phyloP scores from a whole-genome alignment of 2,329 filamentous ascomycete genomes.

The Calonectria fujianensis region DNA sequence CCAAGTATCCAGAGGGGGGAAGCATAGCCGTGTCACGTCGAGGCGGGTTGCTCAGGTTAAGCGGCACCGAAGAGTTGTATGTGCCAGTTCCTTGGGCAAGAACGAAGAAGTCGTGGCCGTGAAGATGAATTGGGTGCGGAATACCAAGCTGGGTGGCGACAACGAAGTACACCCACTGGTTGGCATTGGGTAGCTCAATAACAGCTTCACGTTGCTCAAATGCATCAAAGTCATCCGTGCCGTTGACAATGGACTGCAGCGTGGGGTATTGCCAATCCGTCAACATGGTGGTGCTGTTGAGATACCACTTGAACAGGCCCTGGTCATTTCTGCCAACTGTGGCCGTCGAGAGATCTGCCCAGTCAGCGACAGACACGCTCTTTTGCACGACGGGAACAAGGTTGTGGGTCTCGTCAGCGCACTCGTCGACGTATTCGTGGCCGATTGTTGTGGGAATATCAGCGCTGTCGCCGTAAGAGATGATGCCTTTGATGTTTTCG shows the following conservation, averaged over 20 bases:
- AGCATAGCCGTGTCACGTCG: constrained; percentile 7
- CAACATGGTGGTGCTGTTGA: constrained; percentile 61
- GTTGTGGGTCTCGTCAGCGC: background rate
- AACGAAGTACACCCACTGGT: constrained; percentile 11
- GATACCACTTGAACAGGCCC: constrained; percentile 67
- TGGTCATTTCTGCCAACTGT: constrained; percentile 50
- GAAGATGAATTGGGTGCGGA: constrained; percentile 1
- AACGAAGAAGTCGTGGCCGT: constrained; percentile 16
- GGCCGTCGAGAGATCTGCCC: background rate
- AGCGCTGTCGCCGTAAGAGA: background rate
- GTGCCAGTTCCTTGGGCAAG: constrained; percentile 2
- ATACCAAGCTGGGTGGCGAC: background rate
- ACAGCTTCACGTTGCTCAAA: background rate
- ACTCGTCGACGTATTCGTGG: background rate
- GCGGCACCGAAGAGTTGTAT: background rate
- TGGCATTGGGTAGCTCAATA: background rate
- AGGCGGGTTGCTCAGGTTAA: constrained; percentile 6
- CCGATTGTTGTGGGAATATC: background rate
- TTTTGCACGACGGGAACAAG: constrained; percentile 1
- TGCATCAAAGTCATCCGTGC: constrained; percentile 18
- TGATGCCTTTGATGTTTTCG: constrained; percentile 7
- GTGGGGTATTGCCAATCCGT: constrained; percentile 58
- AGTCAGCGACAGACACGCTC: background rate
- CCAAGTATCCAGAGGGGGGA: constrained; percentile 3
- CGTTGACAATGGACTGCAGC: constrained; percentile 50